A percentile compares a stretch with the other conserved stretches of the same genome.
Evolutionary conservation across 169 alveolate genomes (phyloP).

Genomic region (Neospora caninum): DNA sequence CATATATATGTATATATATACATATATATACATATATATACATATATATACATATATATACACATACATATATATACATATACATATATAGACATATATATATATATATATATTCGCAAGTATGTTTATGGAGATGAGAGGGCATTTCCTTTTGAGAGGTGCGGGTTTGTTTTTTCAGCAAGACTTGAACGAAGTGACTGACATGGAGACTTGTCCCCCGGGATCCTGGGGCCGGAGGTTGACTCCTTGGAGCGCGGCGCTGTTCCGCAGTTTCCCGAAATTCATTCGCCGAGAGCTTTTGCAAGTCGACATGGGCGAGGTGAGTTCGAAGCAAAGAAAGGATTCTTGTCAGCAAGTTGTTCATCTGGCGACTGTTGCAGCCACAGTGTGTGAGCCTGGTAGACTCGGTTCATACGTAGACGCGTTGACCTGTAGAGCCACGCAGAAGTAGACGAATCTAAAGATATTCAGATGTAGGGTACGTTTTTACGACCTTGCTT

Average conservation of each 20-base stretch:
- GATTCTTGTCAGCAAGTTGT: neutral
- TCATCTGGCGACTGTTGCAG: too few species aligned
- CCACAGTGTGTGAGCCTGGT: too few species aligned
- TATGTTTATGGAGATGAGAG: neutral
- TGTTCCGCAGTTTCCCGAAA: slow-evolving; percentile 92
- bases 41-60: neutral
- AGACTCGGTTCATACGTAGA: too few species aligned
- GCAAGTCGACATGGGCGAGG: slow-evolving; percentile 79
- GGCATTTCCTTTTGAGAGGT: neutral
- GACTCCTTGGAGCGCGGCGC: slow-evolving; percentile 94
- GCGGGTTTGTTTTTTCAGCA: slow-evolving; percentile 9
- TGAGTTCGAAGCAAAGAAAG: neutral
- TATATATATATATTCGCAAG: neutral
- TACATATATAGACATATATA: neutral
- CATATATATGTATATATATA: neutral
- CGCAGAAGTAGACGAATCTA: too few species aligned
- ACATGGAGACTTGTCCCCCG: slow-evolving; percentile 18
- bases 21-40: neutral
- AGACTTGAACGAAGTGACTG: slow-evolving; percentile 59
- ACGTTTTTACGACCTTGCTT: too few species aligned
- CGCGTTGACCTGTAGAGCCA: too few species aligned
- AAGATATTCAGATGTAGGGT: too few species aligned
- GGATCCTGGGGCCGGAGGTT: slow-evolving; percentile 76
- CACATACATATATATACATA: neutral
- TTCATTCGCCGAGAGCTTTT: slow-evolving; percentile 92